These are phyloP conservation scores for Starmerella potacharoeniae DNA, from an alignment of 805 yeast genomes.

Conservation along the genomic window DNA sequence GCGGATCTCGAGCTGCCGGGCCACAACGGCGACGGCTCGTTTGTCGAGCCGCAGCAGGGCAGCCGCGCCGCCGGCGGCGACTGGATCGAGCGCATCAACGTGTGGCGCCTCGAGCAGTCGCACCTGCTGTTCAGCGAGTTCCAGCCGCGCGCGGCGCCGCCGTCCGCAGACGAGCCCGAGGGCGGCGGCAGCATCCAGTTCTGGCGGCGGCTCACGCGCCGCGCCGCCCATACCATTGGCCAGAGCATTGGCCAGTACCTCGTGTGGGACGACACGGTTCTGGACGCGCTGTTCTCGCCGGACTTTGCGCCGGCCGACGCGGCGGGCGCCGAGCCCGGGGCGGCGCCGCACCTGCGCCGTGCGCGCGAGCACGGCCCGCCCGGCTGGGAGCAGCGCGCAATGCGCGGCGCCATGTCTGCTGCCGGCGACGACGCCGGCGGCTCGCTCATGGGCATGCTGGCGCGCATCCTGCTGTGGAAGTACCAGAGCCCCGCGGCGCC, in stretches of 20 bases:
- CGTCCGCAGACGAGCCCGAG: not conserved
- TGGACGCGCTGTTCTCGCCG: conserved; percentile 29
- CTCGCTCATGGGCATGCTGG: conserved; percentile 1
- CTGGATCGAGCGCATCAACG: conserved; percentile 30
- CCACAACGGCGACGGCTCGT: conserved; percentile 30
- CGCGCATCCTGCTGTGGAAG: conserved; percentile 3
- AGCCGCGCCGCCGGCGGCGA: conserved; percentile 17
- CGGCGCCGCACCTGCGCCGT: too few relatives aligned
- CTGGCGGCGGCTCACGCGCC: conserved; percentile 15
- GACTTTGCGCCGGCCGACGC: conserved; percentile 11
- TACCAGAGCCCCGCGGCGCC: not conserved
- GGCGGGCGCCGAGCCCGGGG: not conserved
- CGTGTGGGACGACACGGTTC: conserved; percentile 28
- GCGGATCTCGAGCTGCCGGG: conserved; percentile 26
- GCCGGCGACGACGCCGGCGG: not conserved
- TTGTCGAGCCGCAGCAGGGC: conserved; percentile 11
- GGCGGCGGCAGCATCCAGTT: not conserved
- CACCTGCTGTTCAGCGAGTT: conserved; percentile 26
- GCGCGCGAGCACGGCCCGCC: conserved; percentile 10
- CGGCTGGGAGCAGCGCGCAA: conserved; percentile 18
- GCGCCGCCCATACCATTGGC: conserved; percentile 6
- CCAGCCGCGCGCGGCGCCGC: conserved; percentile 7
- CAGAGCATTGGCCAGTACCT: conserved; percentile 13
- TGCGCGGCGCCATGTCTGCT: not conserved
- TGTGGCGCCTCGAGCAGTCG: conserved; percentile 34